Percentiles rank a stretch among this genome's conserved stretches.
Evolutionary conservation across 768 basidiomycete genomes (phyloP).

Genomic region (Mycena galericulata): DNA sequence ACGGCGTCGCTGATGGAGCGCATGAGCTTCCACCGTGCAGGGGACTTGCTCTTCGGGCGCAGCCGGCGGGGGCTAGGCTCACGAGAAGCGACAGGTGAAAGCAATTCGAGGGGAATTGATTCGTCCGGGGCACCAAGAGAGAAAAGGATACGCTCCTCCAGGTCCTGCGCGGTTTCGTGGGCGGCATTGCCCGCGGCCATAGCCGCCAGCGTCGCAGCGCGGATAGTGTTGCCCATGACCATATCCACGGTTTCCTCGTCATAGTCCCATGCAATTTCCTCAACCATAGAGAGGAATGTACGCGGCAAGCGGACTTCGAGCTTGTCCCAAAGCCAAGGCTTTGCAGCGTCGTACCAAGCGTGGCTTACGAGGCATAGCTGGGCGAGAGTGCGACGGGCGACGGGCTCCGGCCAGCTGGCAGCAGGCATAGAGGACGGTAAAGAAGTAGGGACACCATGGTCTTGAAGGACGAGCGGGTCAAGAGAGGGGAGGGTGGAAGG

Average conservation of each 20-base stretch:
- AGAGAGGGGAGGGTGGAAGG: slow-evolving; percentile 69
- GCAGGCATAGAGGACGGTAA: slow-evolving; percentile 83
- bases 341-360: slow-evolving; percentile 85
- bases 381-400: slow-evolving; percentile 73
- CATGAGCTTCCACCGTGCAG: slow-evolving; percentile 87
- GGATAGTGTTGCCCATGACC: slow-evolving; percentile 75
- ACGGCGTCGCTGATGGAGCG: slow-evolving; percentile 84
- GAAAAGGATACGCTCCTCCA: slow-evolving; percentile 73
- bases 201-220: slow-evolving; percentile 74
- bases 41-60: slow-evolving; percentile 82
- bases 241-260: slow-evolving; percentile 73
- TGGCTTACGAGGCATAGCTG: slow-evolving; percentile 83
- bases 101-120: slow-evolving; percentile 78
- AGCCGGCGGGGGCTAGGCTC: slow-evolving; percentile 86
- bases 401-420: slow-evolving; percentile 74
- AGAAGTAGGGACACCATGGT: slow-evolving; percentile 66
- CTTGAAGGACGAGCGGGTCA: slow-evolving; percentile 70
- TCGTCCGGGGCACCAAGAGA: slow-evolving; percentile 72
- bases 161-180: slow-evolving; percentile 57
- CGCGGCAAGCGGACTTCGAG: slow-evolving; percentile 86
- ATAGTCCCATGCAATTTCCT: slow-evolving; percentile 81
- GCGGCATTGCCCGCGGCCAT: slow-evolving; percentile 57
- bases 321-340: slow-evolving; percentile 88
- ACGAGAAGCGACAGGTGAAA: slow-evolving; percentile 84
- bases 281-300: slow-evolving; percentile 86